Evolutionary conservation across 2,329 filamentous ascomycete species (phyloP).

Genomic region (Malbranchea zuffiana): DNA sequence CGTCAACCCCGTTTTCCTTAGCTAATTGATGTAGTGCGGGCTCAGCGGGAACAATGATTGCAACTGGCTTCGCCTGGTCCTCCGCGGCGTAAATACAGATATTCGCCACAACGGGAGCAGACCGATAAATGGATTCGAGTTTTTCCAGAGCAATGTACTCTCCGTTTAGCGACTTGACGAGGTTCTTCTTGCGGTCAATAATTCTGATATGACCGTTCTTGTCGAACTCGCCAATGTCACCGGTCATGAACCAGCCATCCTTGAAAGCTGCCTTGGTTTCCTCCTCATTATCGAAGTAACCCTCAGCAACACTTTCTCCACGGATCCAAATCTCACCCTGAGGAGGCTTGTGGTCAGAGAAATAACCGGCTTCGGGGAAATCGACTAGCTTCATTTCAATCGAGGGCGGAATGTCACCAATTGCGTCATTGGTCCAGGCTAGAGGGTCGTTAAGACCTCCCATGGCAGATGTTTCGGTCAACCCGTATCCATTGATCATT

Average conservation of each 20-base stretch:
- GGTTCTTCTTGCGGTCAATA: constrained; percentile 95
- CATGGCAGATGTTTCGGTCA: constrained; percentile 80
- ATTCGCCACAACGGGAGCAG: constrained; percentile 42
- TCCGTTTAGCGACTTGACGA: constrained; percentile 94
- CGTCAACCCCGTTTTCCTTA: constrained; percentile 36
- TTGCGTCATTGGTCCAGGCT: constrained; percentile 55
- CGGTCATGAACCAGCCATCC: constrained; percentile 95
- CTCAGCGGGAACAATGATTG: constrained; percentile 53
- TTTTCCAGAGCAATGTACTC: constrained; percentile 97
- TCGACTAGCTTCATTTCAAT: constrained; percentile 73
- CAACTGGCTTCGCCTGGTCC: constrained; percentile 43
- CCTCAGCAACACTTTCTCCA: constrained; percentile 64
- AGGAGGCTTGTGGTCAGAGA: constrained; percentile 75
- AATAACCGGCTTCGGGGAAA: constrained; percentile 89
- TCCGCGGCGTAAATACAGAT: constrained; percentile 48
- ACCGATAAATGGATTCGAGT: constrained; percentile 80
- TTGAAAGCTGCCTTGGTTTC: constrained; percentile 76
- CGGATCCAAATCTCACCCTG: constrained; percentile 82
- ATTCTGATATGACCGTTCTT: constrained; percentile 78
- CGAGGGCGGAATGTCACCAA: constrained; percentile 55
- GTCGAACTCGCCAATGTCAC: constrained; percentile 82
- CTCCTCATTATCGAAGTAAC: constrained; percentile 81
- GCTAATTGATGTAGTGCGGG: constrained; percentile 52
- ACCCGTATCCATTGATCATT: constrained; percentile 87
- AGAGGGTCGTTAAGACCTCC: constrained; percentile 54